phyloP scores from a whole-genome alignment of 768 basidiomycete genomes.

The Pulveroboletus frians region DNA sequence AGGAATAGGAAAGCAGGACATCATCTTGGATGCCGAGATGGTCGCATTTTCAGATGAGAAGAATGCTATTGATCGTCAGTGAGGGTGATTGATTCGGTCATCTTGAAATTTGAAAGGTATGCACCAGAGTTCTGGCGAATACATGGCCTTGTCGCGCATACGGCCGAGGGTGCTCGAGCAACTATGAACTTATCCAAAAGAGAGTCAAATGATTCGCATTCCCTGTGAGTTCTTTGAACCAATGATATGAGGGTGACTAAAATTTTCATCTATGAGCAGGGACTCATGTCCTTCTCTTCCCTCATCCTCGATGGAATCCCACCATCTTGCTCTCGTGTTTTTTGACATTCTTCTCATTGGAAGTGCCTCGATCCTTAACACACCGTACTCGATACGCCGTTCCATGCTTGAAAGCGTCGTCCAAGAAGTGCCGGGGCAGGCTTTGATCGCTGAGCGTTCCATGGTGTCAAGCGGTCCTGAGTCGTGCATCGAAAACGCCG shows the following conservation, averaged over 20 bases:
- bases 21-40: conserved; percentile 84
- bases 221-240: conserved; percentile 12
- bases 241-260: background rate
- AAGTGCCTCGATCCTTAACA: conserved; percentile 47
- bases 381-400: conserved; percentile 57
- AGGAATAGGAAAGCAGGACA: conserved; percentile 33
- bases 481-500: conserved; percentile 5
- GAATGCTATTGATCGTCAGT: conserved; percentile 63
- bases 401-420: conserved; percentile 56
- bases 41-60: conserved; percentile 66
- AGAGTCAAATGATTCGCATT: conserved; percentile 18
- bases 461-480: conserved; percentile 32
- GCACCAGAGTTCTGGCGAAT: conserved; percentile 75
- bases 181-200: conserved; percentile 17
- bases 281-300: conserved; percentile 39
- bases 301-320: conserved; percentile 35
- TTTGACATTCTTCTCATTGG: conserved; percentile 81
- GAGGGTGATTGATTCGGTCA: background rate
- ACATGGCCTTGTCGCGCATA: conserved; percentile 50
- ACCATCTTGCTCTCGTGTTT: conserved; percentile 77
- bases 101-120: conserved; percentile 2
- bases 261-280: conserved; percentile 14
- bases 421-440: conserved; percentile 48
- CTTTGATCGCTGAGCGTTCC: conserved; percentile 56
- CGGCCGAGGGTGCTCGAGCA: conserved; percentile 51